These are phyloP conservation scores for Fusarium mexicanum DNA, from an alignment of 2,329 filamentous ascomycete species.

Conservation along the genomic window DNA sequence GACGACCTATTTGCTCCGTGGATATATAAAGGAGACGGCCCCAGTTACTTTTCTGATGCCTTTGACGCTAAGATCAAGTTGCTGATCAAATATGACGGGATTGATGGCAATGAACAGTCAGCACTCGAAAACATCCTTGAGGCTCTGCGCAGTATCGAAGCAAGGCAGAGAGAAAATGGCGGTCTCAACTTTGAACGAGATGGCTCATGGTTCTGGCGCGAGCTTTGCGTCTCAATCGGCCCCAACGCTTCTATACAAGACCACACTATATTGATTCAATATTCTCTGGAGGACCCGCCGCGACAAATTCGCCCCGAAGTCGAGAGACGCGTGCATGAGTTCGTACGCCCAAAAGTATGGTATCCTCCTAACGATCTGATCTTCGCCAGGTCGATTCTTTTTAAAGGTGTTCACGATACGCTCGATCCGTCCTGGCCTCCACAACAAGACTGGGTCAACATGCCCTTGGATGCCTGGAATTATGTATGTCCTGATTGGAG, in stretches of 20 bases:
- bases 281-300: background rate
- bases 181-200: background rate
- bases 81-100: background rate
- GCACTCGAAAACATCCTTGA: background rate
- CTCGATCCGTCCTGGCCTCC: background rate
- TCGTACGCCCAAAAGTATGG: fast-evolving
- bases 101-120: fast-evolving
- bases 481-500: no score
- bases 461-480: background rate
- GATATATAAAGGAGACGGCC: background rate
- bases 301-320: fast-evolving
- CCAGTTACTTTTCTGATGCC: background rate
- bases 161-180: background rate
- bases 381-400: fast-evolving
- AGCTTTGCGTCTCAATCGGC: background rate
- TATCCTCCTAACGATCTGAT: background rate
- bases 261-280: no score
- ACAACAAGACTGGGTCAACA: background rate
- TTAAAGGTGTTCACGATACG: background rate
- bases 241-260: no score
- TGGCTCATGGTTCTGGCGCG: background rate
- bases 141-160: background rate
- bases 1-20: background rate
- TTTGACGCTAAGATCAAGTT: background rate
- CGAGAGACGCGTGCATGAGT: background rate